Evolutionary conservation across 2,329 filamentous ascomycete species (phyloP), one percentile per base, ranked within the genome.

Genomic region (Colletotrichum shisoi): DNA sequence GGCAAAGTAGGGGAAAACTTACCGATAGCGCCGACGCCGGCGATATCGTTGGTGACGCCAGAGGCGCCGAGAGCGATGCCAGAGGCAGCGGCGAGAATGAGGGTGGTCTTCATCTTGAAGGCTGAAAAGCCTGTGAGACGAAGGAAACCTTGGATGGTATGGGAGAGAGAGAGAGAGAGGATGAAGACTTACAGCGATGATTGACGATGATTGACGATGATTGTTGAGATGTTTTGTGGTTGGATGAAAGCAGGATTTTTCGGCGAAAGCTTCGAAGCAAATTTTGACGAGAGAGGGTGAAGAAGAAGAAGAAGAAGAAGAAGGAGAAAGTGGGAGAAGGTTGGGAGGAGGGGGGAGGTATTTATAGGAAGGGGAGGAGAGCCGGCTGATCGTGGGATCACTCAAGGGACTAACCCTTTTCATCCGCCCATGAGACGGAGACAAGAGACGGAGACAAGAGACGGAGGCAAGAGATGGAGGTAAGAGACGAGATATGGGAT

Each of bases 371-470:
- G 44, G 52, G 9, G 15, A 12, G 5, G 37, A 21, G 39, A 15
- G 51, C 34, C 21, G 51, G 51, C 51, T 53, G 51, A 53, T 53
- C 37, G 51, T 39, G 51, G 34, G n/a, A 53, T 19, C n/a, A 39
- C n/a, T 12, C 11, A 40, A 45, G 5, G 13, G 13, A 8, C 17
- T 15, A 39, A 9, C 45, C 9, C 45, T 19, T 27, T 42, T 27
- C 12, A 9, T 13, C 13, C 31, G 13, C 21, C 6, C 39, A 49
- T 9, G 21, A 5, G 7, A 40, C 11, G 7, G 5, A 31, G 17
- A 8, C 13, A 5, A 17, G 15, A 27, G n/a, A 19, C 9, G 27
- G 13, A 19, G 19, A 15, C 9, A 31, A 13, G n/a, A n/a, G 11
- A 59, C 15, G 17, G 13, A 31, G 19, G 11, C 9, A 31, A 13